These are phyloP conservation scores for Sphagnum tenellum DNA, from an alignment of 225 moss, liverwort and hornwort species.

Conservation along the genomic window DNA sequence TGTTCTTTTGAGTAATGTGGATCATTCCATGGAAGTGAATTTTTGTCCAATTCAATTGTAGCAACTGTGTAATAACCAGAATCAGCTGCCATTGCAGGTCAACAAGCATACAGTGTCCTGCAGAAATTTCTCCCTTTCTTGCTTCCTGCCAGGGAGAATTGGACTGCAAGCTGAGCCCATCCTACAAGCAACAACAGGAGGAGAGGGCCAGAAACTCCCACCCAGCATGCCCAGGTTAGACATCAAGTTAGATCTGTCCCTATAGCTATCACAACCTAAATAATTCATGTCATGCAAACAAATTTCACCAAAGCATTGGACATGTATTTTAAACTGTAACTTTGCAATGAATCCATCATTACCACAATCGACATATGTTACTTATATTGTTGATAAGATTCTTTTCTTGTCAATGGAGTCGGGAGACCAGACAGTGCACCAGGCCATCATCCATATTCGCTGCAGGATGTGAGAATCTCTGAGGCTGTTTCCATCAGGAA, in stretches of 20 bases:
- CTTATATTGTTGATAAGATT: background rate
- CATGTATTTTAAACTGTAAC: too few relatives aligned
- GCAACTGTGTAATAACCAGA: too few relatives aligned
- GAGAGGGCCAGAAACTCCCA: background rate
- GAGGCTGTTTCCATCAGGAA: background rate
- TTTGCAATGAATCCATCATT: background rate
- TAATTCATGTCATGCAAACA: background rate
- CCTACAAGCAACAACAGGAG: background rate
- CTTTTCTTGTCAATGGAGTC: background rate
- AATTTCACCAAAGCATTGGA: background rate
- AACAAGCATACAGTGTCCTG: conserved; percentile 3
- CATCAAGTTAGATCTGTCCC: too few relatives aligned
- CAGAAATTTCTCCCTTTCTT: background rate
- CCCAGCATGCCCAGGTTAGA: background rate
- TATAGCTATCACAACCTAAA: background rate
- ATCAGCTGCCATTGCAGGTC: background rate
- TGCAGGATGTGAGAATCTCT: background rate
- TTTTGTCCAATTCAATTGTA: too few relatives aligned
- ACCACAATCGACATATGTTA: background rate
- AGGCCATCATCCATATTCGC: background rate
- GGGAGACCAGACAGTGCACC: conserved; percentile 3
- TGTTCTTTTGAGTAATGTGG: background rate
- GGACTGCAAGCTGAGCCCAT: background rate
- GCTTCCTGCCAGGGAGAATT: background rate
- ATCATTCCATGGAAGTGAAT: background rate